phyloP scores from a whole-genome alignment of 768 basidiomycete genomes.

The Hypsizygus marmoreus region DNA sequence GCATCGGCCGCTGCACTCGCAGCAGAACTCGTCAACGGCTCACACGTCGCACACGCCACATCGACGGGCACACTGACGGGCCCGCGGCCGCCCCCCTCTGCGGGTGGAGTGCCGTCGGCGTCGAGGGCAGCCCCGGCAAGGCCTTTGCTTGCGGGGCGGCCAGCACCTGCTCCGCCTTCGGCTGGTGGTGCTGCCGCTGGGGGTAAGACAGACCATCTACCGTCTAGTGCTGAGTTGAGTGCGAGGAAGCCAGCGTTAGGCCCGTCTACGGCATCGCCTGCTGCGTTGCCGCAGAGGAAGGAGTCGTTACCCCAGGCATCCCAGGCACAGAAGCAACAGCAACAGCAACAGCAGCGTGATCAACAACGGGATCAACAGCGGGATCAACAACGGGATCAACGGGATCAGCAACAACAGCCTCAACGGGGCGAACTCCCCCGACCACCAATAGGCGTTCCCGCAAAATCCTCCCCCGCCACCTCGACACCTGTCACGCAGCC shows the following conservation, averaged over 20 bases:
- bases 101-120: conserved; percentile 38
- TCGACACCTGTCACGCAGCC: conserved; percentile 46
- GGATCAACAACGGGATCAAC: conserved; percentile 26
- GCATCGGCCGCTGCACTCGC: conserved; percentile 55
- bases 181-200: no score
- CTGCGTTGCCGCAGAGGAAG: conserved; percentile 46
- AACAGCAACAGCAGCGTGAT: conserved; percentile 22
- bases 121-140: conserved; percentile 70
- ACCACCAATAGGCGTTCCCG: conserved; percentile 38
- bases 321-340: conserved; percentile 31
- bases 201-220: conserved; percentile 50
- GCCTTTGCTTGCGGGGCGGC: conserved; percentile 60
- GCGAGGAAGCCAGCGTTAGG: conserved; percentile 64
- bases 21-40: conserved; percentile 64
- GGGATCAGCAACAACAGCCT: conserved; percentile 21
- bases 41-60: conserved; percentile 37
- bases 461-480: conserved; percentile 50
- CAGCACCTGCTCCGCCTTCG: conserved; percentile 50
- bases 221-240: conserved; percentile 66
- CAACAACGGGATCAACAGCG: conserved; percentile 36
- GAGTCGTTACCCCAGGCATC: conserved; percentile 45
- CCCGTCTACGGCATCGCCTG: conserved; percentile 33
- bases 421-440: conserved; percentile 27
- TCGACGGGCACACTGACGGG: neutral
- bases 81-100: conserved; percentile 5